These are phyloP conservation scores for Cyclotella atomus DNA, from an alignment of 108 stramenopile genomes.

Conservation along the genomic window DNA sequence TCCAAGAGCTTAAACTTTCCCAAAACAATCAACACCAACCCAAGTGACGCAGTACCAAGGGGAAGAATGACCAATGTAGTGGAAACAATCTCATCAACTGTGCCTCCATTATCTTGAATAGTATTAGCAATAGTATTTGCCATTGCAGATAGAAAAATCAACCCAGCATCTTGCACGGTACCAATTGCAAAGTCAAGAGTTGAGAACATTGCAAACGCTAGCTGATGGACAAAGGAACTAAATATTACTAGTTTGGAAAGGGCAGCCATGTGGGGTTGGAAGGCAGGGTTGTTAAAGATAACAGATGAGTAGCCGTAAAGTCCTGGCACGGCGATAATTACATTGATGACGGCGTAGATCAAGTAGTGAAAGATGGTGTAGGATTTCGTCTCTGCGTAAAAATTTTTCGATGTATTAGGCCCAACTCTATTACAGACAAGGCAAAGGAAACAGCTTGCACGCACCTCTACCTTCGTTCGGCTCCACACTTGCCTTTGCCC, in stretches of 20 bases:
- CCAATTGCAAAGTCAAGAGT: slow-evolving; percentile 91
- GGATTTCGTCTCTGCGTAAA: background rate
- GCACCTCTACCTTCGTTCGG: slow-evolving; percentile 7
- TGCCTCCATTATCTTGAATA: slow-evolving; percentile 59
- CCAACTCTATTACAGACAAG: background rate
- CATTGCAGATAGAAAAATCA: slow-evolving; percentile 93
- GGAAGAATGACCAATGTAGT: slow-evolving; percentile 77
- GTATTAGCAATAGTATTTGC: slow-evolving; percentile 77
- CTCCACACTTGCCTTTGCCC: background rate
- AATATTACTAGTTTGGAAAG: slow-evolving; percentile 87
- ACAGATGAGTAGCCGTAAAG: slow-evolving; percentile 88
- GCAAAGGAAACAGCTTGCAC: background rate
- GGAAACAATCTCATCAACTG: slow-evolving; percentile 64
- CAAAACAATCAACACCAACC: slow-evolving; percentile 79
- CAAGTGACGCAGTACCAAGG: slow-evolving; percentile 84
- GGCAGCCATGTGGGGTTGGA: slow-evolving; percentile 60
- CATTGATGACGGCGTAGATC: slow-evolving; percentile 61
- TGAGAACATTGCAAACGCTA: slow-evolving; percentile 76
- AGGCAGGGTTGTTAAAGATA: slow-evolving; percentile 82
- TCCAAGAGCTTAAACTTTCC: slow-evolving; percentile 87
- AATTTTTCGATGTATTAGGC: background rate
- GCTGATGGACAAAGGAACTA: slow-evolving; percentile 84
- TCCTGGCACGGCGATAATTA: slow-evolving; percentile 75
- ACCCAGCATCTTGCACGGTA: slow-evolving; percentile 94
- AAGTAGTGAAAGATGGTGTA: slow-evolving; percentile 37